Conservation (phyloP, 2,329 filamentous ascomycete species). For the Claviceps pazoutovae region DNA sequence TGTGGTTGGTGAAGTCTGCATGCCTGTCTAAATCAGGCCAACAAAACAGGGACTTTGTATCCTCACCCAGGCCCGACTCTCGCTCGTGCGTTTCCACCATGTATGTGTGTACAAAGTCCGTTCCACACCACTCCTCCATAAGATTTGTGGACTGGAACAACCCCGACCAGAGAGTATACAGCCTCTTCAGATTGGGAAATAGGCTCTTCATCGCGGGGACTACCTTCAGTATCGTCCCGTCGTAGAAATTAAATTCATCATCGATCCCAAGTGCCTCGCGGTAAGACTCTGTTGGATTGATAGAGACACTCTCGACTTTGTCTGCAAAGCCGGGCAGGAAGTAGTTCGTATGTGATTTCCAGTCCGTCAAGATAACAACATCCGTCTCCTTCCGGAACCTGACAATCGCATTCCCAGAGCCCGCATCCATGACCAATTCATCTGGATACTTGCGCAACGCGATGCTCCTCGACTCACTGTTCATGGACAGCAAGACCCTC, state of each 20-base stretch:
- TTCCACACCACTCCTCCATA: conserved; percentile 18
- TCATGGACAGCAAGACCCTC: conserved; percentile 19
- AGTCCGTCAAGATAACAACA: conserved; percentile 14
- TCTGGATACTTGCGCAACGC: conserved; percentile 20
- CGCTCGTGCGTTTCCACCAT: conserved; percentile 14
- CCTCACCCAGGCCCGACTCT: conserved; percentile 12
- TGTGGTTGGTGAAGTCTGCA: conserved; percentile 15
- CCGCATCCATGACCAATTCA: conserved; percentile 15
- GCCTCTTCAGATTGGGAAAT: conserved; percentile 14
- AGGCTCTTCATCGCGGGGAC: background rate
- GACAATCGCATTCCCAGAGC: conserved; percentile 13
- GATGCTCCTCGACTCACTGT: conserved; percentile 22
- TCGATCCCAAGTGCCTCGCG: background rate
- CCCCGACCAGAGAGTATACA: conserved; percentile 11
- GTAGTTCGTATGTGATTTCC: conserved; percentile 1
- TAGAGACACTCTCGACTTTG: conserved; percentile 16
- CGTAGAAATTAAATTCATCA: background rate
- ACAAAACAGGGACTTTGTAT: conserved; percentile 14
- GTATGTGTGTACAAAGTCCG: conserved; percentile 16
- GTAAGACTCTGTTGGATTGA: conserved; percentile 7
- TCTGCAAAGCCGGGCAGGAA: conserved; percentile 15
- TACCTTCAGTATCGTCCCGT: conserved; percentile 1
- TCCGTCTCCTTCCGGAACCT: conserved; percentile 19
- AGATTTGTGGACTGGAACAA: background rate
- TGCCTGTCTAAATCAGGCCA: conserved; percentile 21